phyloP scores from a whole-genome alignment of 1,284 basidiomycete species.

The Coniferiporia sulphurascens region DNA sequence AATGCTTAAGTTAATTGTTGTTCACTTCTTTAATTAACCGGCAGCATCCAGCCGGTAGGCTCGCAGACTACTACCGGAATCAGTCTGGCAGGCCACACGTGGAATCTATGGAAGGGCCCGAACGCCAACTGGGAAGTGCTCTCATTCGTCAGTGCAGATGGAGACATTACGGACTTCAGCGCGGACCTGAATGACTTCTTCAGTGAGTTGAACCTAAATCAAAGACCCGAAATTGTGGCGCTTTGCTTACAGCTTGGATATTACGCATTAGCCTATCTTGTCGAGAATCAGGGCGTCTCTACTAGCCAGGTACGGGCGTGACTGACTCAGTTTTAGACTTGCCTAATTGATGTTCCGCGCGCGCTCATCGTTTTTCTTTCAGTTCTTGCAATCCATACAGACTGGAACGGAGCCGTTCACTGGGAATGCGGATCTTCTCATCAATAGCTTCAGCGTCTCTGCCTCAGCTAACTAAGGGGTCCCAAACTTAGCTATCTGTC shows the following conservation, averaged over 20 bases:
- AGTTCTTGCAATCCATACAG: conserved; percentile 44
- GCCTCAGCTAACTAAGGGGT: conserved; percentile 19
- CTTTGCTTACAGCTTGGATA: too few relatives aligned
- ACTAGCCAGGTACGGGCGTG: conserved; percentile 32
- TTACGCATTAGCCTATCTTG: conserved; percentile 36
- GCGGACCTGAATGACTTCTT: conserved; percentile 56
- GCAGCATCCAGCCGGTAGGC: conserved; percentile 51
- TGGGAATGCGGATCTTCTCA: conserved; percentile 39
- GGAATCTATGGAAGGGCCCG: conserved; percentile 54
- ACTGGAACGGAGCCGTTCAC: conserved; percentile 44
- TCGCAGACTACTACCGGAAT: conserved; percentile 41
- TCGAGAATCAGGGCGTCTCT: conserved; percentile 37
- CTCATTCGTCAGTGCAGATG: conserved; percentile 47
- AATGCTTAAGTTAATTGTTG: neutral
- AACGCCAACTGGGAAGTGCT: conserved; percentile 53
- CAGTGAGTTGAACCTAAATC: conserved; percentile 30
- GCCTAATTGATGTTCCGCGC: conserved; percentile 2
- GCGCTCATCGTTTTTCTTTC: too few relatives aligned
- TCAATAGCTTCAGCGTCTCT: conserved; percentile 33
- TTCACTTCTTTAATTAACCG: neutral
- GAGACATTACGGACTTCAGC: conserved; percentile 47
- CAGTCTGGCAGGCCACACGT: conserved; percentile 43
- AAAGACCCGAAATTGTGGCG: neutral
- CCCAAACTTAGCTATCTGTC: neutral
- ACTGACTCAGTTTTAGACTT: neutral